phyloP scores from a whole-genome alignment of 345 rosid species.

The Angophora floribunda region DNA sequence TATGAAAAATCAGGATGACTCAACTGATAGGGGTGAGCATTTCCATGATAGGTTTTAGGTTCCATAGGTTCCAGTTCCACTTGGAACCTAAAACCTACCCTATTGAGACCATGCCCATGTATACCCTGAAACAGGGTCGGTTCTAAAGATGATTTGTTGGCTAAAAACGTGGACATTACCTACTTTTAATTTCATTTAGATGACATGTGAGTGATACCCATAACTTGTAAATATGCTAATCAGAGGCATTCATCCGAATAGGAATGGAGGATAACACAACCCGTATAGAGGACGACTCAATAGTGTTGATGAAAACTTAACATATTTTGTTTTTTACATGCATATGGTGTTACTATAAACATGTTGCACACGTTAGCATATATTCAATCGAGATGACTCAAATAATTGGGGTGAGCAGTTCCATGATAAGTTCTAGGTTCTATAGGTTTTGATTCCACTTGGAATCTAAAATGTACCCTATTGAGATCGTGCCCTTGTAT shows the following conservation, averaged over 20 bases:
- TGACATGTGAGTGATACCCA: not conserved
- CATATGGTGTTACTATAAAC: not conserved
- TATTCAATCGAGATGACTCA: not conserved
- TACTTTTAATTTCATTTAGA: not conserved
- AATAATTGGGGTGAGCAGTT: not conserved
- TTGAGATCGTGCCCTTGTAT: not conserved
- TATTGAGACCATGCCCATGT: not conserved
- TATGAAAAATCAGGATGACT: not conserved
- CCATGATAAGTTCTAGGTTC: not conserved
- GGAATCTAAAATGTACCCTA: not conserved
- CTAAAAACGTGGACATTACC: not conserved
- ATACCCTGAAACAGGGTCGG: rapidly evolving
- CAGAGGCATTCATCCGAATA: not conserved
- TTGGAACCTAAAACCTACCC: not conserved
- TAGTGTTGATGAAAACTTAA: not conserved
- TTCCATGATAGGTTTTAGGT: not conserved
- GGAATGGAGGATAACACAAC: not conserved
- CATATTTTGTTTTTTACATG: not conserved
- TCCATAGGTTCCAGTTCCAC: not conserved
- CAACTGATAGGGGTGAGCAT: not conserved
- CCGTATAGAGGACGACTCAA: not conserved
- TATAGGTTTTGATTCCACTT: too few species aligned
- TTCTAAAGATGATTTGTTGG: not conserved
- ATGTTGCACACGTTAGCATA: not conserved
- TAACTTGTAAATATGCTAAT: not conserved